These are phyloP conservation scores for Carex littledalei DNA, from an alignment of 176 grass and related monocot genomes.

Conservation along the genomic window DNA sequence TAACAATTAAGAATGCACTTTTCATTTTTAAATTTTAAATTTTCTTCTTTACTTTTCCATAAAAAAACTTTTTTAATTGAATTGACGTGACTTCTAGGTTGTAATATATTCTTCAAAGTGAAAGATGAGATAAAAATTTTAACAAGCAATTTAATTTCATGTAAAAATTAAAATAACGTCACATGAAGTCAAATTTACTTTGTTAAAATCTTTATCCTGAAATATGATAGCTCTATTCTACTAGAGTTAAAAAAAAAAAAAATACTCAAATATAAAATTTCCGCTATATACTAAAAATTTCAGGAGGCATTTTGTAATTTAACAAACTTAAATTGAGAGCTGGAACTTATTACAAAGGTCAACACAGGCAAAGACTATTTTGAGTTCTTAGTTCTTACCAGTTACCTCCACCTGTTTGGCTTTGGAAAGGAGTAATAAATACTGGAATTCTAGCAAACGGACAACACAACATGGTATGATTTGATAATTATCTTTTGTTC, in stretches of 20 bases:
- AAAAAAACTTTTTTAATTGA: too few relatives aligned
- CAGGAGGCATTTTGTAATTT: not conserved
- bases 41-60: too few relatives aligned
- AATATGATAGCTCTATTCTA: not conserved
- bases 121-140: not conserved
- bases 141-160: too few relatives aligned
- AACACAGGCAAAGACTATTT: not conserved
- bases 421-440: not conserved
- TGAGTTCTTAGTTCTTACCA: not conserved
- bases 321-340: not conserved
- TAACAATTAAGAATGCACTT: too few relatives aligned
- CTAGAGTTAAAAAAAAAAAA: too few relatives aligned
- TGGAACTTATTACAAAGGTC: not conserved
- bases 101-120: too few relatives aligned
- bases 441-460: not conserved
- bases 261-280: not conserved
- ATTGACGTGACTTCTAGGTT: too few relatives aligned
- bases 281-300: not conserved
- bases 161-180: too few relatives aligned
- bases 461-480: not conserved
- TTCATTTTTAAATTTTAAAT: too few relatives aligned
- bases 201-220: too few relatives aligned
- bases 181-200: too few relatives aligned
- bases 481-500: not conserved
- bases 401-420: not conserved